phyloP scores from a whole-genome alignment of 2,329 filamentous ascomycete genomes.

The Pseudodiploospora longispora region DNA sequence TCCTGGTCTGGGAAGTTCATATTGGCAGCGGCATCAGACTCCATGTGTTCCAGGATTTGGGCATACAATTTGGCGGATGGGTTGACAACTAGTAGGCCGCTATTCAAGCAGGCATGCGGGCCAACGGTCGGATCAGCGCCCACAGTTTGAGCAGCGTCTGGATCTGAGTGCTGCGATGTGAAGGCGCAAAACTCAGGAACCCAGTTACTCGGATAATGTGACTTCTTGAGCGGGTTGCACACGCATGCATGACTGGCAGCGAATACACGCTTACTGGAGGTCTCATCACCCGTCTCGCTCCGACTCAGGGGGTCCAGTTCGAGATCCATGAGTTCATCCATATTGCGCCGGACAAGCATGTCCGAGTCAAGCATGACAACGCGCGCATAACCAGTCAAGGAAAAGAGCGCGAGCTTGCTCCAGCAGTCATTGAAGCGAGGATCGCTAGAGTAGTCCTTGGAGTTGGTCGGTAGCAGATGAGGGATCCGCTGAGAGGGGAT shows the following conservation, averaged over 20 bases:
- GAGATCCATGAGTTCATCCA: slow-evolving; percentile 89
- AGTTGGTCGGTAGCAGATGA: slow-evolving; percentile 61
- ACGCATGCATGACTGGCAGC: slow-evolving; percentile 79
- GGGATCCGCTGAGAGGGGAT: slow-evolving; percentile 64
- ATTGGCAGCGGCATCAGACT: slow-evolving; percentile 30
- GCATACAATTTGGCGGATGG: slow-evolving; percentile 40
- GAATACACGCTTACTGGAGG: slow-evolving; percentile 54
- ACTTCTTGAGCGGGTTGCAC: slow-evolving; percentile 72
- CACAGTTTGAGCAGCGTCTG: slow-evolving; percentile 37
- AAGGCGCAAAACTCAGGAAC: slow-evolving; percentile 49
- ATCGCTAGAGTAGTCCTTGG: slow-evolving; percentile 64
- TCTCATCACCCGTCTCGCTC: slow-evolving; percentile 12
- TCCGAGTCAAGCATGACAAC: slow-evolving; percentile 82
- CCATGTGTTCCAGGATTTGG: slow-evolving; percentile 44
- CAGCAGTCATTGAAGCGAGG: slow-evolving; percentile 85
- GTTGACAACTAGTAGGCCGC: slow-evolving; percentile 49
- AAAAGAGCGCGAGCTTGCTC: slow-evolving; percentile 78
- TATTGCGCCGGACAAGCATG: slow-evolving; percentile 76
- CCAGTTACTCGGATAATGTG: slow-evolving; percentile 72
- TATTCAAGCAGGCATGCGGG: slow-evolving; percentile 41
- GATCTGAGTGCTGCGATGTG: slow-evolving; percentile 42
- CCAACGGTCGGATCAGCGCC: slow-evolving; percentile 36
- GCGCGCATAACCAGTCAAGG: slow-evolving; percentile 65
- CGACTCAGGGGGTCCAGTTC: slow-evolving; percentile 48
- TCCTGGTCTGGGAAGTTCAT: slow-evolving; percentile 55